Base-by-base conservation (phyloP, 2,329 filamentous ascomycete genomes). In the Ascochyta viciae-villosae region DNA sequence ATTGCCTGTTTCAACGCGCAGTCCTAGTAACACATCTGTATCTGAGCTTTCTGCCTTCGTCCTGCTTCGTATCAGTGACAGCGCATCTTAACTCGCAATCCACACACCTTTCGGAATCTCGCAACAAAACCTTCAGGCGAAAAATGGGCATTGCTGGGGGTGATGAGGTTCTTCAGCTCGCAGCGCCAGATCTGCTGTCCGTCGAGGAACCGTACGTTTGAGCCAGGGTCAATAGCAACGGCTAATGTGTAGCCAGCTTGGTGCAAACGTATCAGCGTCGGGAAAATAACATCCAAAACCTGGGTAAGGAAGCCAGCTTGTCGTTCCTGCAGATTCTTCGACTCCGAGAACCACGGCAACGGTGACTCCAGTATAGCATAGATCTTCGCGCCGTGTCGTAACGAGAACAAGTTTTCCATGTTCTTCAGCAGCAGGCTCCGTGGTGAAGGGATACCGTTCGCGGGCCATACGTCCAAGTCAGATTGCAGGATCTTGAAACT, bases 111-210 rank as follows among this genome's bases (percentile, higher is more conserved):
- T 29, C 44, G 6, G 9, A 58, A 54, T 16, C 35, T 53, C 3
- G 50, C 37, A 13, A 53, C 31, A 23, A 58, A 58, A 0, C 55
- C 50, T 1, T 58, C 40, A 10, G 29, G 16, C 4, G 55, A 53
- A 13, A 54, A 54, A 22, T 50, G 41, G 16, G 50, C 50, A 16
- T 58, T 58, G n/a, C 19, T 29, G 5, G 55, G 55, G 3, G 55
- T 58, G 19, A 58, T 53, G 22, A 50, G n/a, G 19, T 57, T 53
- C 16, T 49, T 48, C 23, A 57, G 29, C 23, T 57, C 54, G 16
- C 53, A 58, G 12, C 37, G 55, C 49, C 49, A 58, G 15, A 53
- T 54, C 12, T 58, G 55, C 16, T 44, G 49, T 10, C 55, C 55
- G n/a, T 53, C 49, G 10, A 33, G 41, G n/a, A 52, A 52, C 6